Base-by-base conservation (phyloP, 768 basidiomycete genomes). In the Trametes cinnabarina region DNA sequence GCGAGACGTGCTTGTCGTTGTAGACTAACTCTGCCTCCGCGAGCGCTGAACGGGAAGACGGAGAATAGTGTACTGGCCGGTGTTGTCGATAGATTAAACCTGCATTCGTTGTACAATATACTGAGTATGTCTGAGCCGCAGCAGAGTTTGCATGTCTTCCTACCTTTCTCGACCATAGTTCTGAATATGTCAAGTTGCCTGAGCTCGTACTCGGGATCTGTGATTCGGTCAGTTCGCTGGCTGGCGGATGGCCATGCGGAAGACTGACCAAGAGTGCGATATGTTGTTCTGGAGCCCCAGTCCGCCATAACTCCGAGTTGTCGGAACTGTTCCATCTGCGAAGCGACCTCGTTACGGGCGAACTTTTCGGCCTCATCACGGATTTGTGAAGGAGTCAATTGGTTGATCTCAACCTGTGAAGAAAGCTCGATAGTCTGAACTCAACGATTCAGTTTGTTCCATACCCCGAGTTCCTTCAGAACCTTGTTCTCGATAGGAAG, bases 401-500 rank as follows among this genome's bases (percentile, higher is more conserved):
- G 19, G 74, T 57, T 57, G 11, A 61, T 42, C 12, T 61, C 60
- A 17, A 57, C 60, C 60, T 61, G 39, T 6, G 20, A 32, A 50
- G 41, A 20, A n/a, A 6, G 35, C 17, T 42, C 25, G 20, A 14
- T 25, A 67, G 37, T n/a, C 46, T 34, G 6, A 22, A 26, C 39
- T 49, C 39, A 50, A 20, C 19, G 23, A n/a, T 57, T 17, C 23
- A 10, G 23, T n/a, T 17, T 3, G 23, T 23, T 62, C n/a, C 82
- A 53, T 67, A 91, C 91, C 54, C 83, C 80, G 25, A 96, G 77
- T 22, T 88, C 82, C 58, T 88, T 78, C 34, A 99, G 74, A 0
- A 94, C 91, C 67, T 97, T 98, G 63, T 93, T 92, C 71, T 98
- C 96, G 60, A 98, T 98, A 0, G 96, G 96, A 12, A 98, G 83